Percentiles rank a stretch among this genome's conserved stretches.
These are phyloP conservation scores for Cryptosporidium felis DNA, from an alignment of 169 alveolate species.

Conservation along the genomic window DNA sequence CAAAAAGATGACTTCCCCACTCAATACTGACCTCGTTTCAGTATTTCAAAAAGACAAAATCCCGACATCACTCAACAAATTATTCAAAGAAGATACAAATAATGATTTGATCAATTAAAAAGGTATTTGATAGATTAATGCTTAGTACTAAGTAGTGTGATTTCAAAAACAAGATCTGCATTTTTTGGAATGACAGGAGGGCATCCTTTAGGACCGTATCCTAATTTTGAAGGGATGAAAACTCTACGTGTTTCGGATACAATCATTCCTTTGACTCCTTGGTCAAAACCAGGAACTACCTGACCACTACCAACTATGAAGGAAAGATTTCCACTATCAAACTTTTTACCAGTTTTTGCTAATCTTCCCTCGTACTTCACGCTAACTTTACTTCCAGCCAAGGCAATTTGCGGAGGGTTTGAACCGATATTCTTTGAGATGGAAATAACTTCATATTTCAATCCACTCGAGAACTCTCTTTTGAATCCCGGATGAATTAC, in stretches of 20 bases:
- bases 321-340: constrained; percentile 55
- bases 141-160: constrained; percentile 65
- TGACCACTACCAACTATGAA: constrained; percentile 72
- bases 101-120: background rate
- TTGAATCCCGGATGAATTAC: constrained; percentile 43
- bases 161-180: constrained; percentile 76
- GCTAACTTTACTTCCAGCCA: constrained; percentile 49
- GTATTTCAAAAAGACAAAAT: background rate
- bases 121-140: background rate
- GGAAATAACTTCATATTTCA: constrained; percentile 55
- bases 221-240: constrained; percentile 72
- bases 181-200: constrained; percentile 75
- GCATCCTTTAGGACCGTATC: constrained; percentile 75
- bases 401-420: constrained; percentile 58
- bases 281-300: constrained; percentile 76
- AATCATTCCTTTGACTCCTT: constrained; percentile 77
- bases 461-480: constrained; percentile 45
- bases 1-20: constrained; percentile 22
- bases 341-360: constrained; percentile 67
- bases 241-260: constrained; percentile 74
- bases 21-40: background rate
- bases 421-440: constrained; percentile 25
- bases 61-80: constrained; percentile 28
- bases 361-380: constrained; percentile 71
- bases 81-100: constrained; percentile 27